A percentile compares a stretch with the other conserved stretches of the same genome.
phyloP scores from a whole-genome alignment of 129 eudicot genomes.

The Chrysanthemum makinoi region DNA sequence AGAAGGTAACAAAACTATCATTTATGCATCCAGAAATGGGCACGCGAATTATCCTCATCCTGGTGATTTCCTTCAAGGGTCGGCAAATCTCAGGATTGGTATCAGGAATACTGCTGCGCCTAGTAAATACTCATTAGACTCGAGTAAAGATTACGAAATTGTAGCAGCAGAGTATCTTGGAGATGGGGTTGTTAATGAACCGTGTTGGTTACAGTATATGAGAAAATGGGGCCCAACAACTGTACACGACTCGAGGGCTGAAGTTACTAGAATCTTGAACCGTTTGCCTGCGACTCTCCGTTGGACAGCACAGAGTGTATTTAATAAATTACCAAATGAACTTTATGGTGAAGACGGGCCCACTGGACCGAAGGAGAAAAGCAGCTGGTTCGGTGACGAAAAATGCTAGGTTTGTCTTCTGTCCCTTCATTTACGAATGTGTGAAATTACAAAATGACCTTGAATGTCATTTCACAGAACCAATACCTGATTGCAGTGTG shows the following conservation, averaged over 20 bases:
- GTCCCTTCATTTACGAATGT: not conserved
- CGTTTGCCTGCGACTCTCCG: slow-evolving; percentile 53
- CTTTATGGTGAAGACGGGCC: slow-evolving; percentile 87
- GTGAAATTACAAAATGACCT: slow-evolving; percentile 21
- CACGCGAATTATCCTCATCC: slow-evolving; percentile 84
- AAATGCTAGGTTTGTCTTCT: slow-evolving; percentile 48
- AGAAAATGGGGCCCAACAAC: slow-evolving; percentile 91
- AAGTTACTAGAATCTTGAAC: slow-evolving; percentile 54
- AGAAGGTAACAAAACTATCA: slow-evolving; percentile 59
- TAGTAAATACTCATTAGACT: slow-evolving; percentile 55
- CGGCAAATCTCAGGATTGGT: slow-evolving; percentile 69
- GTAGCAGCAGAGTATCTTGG: slow-evolving; percentile 92
- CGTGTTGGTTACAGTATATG: slow-evolving; percentile 90
- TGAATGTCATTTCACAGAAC: slow-evolving; percentile 9
- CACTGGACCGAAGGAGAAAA: slow-evolving; percentile 97
- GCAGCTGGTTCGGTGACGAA: slow-evolving; percentile 93
- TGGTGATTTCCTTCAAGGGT: slow-evolving; percentile 75
- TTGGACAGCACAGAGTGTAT: slow-evolving; percentile 41
- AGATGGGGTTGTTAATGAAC: slow-evolving; percentile 57
- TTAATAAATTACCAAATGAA: slow-evolving; percentile 62
- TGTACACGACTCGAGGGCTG: slow-evolving; percentile 62
- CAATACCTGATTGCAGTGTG: slow-evolving; percentile 2
- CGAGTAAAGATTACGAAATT: slow-evolving; percentile 64
- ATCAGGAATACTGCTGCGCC: slow-evolving; percentile 66
- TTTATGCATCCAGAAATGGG: slow-evolving; percentile 77